phyloP scores from a whole-genome alignment of 116 monocot species.

The Zostera marina region DNA sequence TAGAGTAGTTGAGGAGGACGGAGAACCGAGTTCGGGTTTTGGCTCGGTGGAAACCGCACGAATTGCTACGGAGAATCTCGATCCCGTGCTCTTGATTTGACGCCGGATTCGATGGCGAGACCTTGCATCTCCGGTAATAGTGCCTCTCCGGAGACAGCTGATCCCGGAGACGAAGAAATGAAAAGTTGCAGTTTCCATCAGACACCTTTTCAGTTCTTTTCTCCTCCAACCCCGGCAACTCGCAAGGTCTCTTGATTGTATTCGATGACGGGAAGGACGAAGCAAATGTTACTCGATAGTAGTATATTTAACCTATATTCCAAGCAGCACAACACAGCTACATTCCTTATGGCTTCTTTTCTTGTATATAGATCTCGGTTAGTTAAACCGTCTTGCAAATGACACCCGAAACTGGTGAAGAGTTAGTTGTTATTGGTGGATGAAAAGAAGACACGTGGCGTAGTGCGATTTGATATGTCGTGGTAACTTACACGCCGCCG shows the following conservation, averaged over 20 bases:
- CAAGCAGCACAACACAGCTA: too few relatives aligned
- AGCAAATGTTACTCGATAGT: too few relatives aligned
- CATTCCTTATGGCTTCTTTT: too few relatives aligned
- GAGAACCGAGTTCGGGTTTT: not conserved
- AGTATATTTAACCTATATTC: too few relatives aligned
- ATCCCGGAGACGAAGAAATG: not conserved
- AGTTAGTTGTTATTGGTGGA: too few relatives aligned
- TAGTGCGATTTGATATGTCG: too few relatives aligned
- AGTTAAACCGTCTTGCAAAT: too few relatives aligned
- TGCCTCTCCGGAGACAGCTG: not conserved
- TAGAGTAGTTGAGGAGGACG: not conserved
- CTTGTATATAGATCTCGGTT: too few relatives aligned
- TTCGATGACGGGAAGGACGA: too few relatives aligned
- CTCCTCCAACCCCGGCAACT: not conserved
- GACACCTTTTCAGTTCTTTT: not conserved
- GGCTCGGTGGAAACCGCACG: slow-evolving; percentile 46
- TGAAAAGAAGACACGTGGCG: too few relatives aligned
- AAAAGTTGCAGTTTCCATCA: not conserved
- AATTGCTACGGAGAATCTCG: slow-evolving; percentile 10
- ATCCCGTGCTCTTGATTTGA: not conserved
- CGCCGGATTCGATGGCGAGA: not conserved
- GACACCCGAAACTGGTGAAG: too few relatives aligned
- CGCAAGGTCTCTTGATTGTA: not conserved
- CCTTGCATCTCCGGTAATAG: not conserved
- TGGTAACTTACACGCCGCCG: too few relatives aligned